Evolutionary conservation across 352 stramenopile genomes (phyloP).

Genomic region (Phytophthora pseudosyringae): DNA sequence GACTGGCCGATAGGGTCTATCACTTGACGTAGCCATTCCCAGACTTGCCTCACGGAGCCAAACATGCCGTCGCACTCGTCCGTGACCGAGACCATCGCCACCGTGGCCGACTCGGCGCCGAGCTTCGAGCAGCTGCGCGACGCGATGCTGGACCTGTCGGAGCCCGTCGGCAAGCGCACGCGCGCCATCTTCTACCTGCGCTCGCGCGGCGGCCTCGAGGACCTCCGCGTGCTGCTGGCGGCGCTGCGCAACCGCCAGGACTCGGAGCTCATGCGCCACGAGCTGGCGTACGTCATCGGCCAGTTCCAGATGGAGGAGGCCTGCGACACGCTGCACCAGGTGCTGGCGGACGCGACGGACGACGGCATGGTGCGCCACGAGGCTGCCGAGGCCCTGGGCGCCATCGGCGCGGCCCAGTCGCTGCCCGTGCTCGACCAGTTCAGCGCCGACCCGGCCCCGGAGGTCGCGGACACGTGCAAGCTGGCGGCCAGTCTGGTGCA

Average conservation of each 20-base stretch:
- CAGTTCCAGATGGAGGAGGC: constrained; percentile 95
- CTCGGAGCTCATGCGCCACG: constrained; percentile 96
- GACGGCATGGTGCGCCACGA: constrained; percentile 94
- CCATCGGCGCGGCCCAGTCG: constrained; percentile 91
- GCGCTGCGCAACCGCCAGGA: constrained; percentile 88
- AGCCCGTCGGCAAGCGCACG: constrained; percentile 91
- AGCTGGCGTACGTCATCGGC: constrained; percentile 98
- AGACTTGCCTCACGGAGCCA: background rate
- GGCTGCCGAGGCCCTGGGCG: constrained; percentile 96
- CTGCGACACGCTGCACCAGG: constrained; percentile 73
- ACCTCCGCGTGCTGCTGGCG: constrained; percentile 77
- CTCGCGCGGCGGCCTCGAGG: constrained; percentile 76
- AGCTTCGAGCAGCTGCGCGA: constrained; percentile 65
- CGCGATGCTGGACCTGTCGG: constrained; percentile 76
- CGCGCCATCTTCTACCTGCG: constrained; percentile 93
- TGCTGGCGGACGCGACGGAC: constrained; percentile 89
- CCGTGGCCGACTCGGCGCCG: constrained; percentile 37
- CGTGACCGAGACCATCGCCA: constrained; percentile 25
- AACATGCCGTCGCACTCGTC: constrained; percentile 32
- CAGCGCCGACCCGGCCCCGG: constrained; percentile 69
- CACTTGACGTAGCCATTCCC: constrained; percentile 23
- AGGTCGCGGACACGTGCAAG: constrained; percentile 96
- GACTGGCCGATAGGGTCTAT: constrained; percentile 16
- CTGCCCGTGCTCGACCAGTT: constrained; percentile 90
- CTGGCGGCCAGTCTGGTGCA: constrained; percentile 93